These are phyloP conservation scores for Phaeosphaeria sp. DNA, from an alignment of 2,329 filamentous ascomycete species.

Conservation along the genomic window DNA sequence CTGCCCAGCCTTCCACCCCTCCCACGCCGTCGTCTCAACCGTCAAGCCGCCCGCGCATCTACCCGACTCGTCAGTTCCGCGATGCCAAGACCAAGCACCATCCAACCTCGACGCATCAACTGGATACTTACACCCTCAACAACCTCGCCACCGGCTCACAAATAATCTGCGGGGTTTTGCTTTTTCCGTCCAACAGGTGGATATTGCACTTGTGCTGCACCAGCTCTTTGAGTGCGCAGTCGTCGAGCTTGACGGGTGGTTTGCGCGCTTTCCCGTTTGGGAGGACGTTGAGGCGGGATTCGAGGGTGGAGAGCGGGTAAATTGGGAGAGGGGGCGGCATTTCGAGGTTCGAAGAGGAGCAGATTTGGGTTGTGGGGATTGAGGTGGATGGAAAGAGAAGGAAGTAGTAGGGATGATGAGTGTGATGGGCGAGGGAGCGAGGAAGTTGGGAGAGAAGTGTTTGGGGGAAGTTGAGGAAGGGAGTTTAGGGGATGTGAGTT, in stretches of 20 bases:
- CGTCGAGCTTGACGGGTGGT: slow-evolving; percentile 57
- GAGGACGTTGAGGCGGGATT: slow-evolving; percentile 58
- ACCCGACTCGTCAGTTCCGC: slow-evolving; percentile 5
- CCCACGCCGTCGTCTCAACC: slow-evolving; percentile 69
- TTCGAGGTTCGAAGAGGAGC: slow-evolving; percentile 3
- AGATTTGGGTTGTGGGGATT: neutral
- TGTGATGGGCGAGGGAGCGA: slow-evolving; percentile 39
- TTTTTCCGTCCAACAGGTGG: slow-evolving; percentile 43
- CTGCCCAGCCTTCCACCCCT: slow-evolving; percentile 51
- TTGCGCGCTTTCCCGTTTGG: slow-evolving; percentile 61
- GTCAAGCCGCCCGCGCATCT: slow-evolving; percentile 62
- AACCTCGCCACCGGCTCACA: slow-evolving; percentile 65
- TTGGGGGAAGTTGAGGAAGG: slow-evolving; percentile 48
- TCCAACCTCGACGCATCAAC: slow-evolving; percentile 17
- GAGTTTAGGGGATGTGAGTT: slow-evolving; percentile 37
- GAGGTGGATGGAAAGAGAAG: too few species aligned
- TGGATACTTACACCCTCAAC: slow-evolving; percentile 66
- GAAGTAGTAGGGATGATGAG: slow-evolving; percentile 15
- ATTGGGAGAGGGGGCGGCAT: slow-evolving; percentile 65
- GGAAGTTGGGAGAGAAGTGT: slow-evolving; percentile 60
- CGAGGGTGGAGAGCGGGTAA: slow-evolving; percentile 61
- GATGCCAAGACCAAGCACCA: slow-evolving; percentile 26
- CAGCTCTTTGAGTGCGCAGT: slow-evolving; percentile 65
- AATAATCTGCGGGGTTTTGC: slow-evolving; percentile 52
- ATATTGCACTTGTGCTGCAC: slow-evolving; percentile 69